These are phyloP conservation scores for Chlorencoelia australis DNA, from an alignment of 2,329 filamentous ascomycete genomes.

Conservation along the genomic window DNA sequence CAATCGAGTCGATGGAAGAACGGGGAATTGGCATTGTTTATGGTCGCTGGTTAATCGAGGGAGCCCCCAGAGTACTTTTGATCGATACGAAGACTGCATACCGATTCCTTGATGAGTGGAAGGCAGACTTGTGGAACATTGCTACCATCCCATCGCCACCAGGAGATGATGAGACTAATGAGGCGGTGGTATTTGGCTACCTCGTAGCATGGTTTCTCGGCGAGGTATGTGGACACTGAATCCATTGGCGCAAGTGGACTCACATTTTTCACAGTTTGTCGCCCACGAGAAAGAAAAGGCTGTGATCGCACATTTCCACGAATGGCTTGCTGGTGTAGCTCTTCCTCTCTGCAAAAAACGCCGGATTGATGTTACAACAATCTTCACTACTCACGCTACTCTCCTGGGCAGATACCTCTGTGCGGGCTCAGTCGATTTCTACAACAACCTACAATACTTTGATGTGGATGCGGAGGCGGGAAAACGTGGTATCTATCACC, in stretches of 20 bases:
- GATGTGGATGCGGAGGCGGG: constrained; percentile 94
- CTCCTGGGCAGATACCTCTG: constrained; percentile 92
- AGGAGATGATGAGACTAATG: constrained; percentile 89
- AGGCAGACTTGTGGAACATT: constrained; percentile 85
- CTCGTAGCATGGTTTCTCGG: constrained; percentile 96
- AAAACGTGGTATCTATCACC: constrained; percentile 96
- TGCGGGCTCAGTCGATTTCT: constrained; percentile 95
- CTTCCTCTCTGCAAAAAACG: constrained; percentile 87
- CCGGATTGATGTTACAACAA: constrained; percentile 92
- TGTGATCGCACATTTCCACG: constrained; percentile 96
- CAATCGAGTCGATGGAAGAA: constrained; percentile 86
- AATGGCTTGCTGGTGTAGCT: constrained; percentile 93
- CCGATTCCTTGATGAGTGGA: constrained; percentile 89
- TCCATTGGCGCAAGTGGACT: constrained; percentile 5
- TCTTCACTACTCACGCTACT: constrained; percentile 97
- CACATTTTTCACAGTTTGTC: constrained; percentile 59
- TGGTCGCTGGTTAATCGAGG: constrained; percentile 95
- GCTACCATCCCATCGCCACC: constrained; percentile 90
- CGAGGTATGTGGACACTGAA: constrained; percentile 52
- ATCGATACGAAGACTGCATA: constrained; percentile 95
- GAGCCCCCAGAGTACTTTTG: constrained; percentile 83
- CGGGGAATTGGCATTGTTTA: constrained; percentile 85
- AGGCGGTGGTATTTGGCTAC: constrained; percentile 95
- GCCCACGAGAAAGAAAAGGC: constrained; percentile 85
- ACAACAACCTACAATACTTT: constrained; percentile 96